A percentile compares a stretch with the other conserved stretches of the same genome.
Conservation (phyloP, 352 stramenopile species). For the Pythium aphanidermatum region DNA sequence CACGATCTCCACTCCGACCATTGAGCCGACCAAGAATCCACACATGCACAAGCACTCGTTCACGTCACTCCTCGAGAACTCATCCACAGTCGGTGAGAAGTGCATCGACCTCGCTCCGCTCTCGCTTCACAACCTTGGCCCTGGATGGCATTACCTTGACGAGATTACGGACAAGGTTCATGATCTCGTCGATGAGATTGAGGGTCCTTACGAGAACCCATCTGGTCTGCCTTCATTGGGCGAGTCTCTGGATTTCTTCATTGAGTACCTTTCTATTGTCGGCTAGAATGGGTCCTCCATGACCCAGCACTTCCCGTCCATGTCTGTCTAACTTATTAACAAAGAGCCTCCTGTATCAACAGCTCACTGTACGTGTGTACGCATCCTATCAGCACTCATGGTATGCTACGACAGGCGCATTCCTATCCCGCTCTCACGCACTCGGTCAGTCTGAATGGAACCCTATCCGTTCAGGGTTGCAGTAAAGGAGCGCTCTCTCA, state of each 20-base stretch:
- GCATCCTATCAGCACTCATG: no score
- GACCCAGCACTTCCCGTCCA: no score
- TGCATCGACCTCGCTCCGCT: conserved; percentile 7
- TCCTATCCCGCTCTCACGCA: no score
- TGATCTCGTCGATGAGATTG: conserved; percentile 6
- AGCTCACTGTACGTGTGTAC: no score
- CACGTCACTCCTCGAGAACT: conserved; percentile 5
- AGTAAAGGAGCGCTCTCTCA: no score
- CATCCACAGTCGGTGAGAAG: neutral
- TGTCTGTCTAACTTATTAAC: no score
- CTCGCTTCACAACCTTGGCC: conserved; percentile 5
- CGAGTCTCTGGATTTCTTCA: conserved; percentile 22
- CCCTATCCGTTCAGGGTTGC: no score
- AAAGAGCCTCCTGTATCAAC: no score
- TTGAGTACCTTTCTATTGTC: conserved; percentile 18
- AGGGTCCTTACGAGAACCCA: no score
- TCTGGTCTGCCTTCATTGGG: conserved; percentile 11
- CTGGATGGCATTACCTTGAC: conserved; percentile 18
- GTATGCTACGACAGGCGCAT: no score
- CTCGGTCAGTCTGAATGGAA: no score
- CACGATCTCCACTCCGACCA: conserved; percentile 3
- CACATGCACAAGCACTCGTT: conserved; percentile 7
- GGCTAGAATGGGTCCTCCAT: conserved; percentile 9
- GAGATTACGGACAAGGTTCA: conserved; percentile 12
- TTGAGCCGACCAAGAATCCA: neutral